Evolutionary conservation across 768 basidiomycete species (phyloP), one percentile per base, ranked within the genome.

Genomic region (Tulasnella calospora): DNA sequence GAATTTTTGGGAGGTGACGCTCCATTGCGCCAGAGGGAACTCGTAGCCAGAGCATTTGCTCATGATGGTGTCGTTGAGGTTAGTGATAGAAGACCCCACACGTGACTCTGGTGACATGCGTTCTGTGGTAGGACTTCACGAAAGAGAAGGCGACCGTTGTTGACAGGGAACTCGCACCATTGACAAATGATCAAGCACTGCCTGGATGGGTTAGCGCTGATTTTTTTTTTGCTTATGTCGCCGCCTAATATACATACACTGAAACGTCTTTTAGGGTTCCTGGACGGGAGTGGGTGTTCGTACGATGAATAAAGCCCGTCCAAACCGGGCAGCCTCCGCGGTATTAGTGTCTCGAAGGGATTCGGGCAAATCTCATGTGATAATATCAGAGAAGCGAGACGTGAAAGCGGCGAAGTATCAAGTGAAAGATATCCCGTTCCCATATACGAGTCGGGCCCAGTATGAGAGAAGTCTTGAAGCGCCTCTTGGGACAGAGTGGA

Each of bases 321-420:
- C 88, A 92, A 76, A 88, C 96, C 83, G 95, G 95, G 82, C 91
- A 92, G 82, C 85, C 94, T 36, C 89, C 94, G 0, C 96, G 97
- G 90, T 92, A 80, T 92, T 94, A 0, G 86, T 87, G 23, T 86
- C 90, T 72, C 94, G 98, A 67, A 91, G 92, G 19, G 98, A 99
- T 84, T 92, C 91, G 82, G 87, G 88, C 79, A 94, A 94, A 82
- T 88, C 91, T 15, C 92, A 98, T 83, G 89, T 99, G 82, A 98
- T 99, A 86, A 94, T 99, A 82, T 95, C 94, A 1, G 97, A 99
- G 85, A 94, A 92, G 85, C 91, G 91, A 79, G 97, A 99, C 86
- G 95, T 94, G 86, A 98, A 98, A 83, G 96, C 94, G 0, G 86
- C 90, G 21, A 94, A 95, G 85, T 98, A 96, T 83, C 87, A 91